Evolutionary conservation across 192 early-diverging fungal species (phyloP).

Genomic region (Gryganskiella cystojenkinii): DNA sequence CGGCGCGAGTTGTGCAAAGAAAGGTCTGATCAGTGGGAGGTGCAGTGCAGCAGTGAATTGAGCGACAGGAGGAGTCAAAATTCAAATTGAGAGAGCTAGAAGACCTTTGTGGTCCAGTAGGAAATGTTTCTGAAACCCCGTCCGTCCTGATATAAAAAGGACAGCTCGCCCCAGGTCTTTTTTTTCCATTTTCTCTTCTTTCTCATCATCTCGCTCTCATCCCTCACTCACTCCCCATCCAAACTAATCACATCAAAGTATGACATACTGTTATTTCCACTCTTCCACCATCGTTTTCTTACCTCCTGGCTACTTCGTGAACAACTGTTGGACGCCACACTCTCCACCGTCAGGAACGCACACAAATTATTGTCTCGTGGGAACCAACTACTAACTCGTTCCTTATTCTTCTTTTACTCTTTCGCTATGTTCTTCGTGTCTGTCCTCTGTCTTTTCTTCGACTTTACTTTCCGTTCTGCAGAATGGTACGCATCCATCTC

Average conservation of each 20-base stretch:
- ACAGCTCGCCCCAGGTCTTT: background rate
- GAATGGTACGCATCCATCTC: no score
- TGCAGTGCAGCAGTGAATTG: no score
- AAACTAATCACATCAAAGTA: slow-evolving; percentile 15
- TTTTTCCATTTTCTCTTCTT: slow-evolving; percentile 11
- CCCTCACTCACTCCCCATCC: slow-evolving; percentile 4
- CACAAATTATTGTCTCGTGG: background rate
- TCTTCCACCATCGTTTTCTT: background rate
- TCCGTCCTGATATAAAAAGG: no score
- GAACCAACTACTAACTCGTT: background rate
- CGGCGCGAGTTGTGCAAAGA: no score
- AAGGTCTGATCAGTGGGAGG: no score
- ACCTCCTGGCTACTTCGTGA: background rate
- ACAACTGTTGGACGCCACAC: slow-evolving; percentile 6
- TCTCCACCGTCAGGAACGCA: background rate
- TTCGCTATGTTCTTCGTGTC: background rate
- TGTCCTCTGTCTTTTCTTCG: background rate
- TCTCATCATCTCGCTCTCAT: slow-evolving; percentile 10
- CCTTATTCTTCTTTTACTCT: background rate
- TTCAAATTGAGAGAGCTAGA: no score
- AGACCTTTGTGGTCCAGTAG: no score
- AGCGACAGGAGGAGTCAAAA: no score
- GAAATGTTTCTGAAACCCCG: no score
- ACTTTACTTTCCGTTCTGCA: no score
- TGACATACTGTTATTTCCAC: background rate